phyloP scores from a whole-genome alignment of 2,329 filamentous ascomycete genomes.

The Penicillium sp. region DNA sequence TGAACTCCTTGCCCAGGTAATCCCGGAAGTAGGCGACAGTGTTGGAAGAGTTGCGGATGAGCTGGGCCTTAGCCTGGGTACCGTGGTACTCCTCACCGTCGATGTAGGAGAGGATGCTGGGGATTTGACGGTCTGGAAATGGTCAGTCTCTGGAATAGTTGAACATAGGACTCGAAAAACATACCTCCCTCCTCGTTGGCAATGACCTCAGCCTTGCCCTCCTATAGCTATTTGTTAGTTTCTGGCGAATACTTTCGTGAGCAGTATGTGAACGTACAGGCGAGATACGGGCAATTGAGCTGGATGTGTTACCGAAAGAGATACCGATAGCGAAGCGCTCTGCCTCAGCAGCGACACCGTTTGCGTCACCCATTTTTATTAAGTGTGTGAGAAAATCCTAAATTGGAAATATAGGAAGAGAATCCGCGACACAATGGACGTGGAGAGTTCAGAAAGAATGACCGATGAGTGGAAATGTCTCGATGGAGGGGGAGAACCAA shows the following conservation, averaged over 20 bases:
- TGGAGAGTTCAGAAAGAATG: slow-evolving; percentile 14
- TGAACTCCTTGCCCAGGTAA: slow-evolving; percentile 92
- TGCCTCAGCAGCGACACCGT: slow-evolving; percentile 48
- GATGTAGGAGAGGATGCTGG: slow-evolving; percentile 89
- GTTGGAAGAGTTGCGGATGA: slow-evolving; percentile 89
- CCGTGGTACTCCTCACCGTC: slow-evolving; percentile 96
- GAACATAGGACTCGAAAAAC: slow-evolving; percentile 30
- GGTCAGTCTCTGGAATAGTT: slow-evolving; percentile 12
- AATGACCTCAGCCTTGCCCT: slow-evolving; percentile 96
- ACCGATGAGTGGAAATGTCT: slow-evolving; percentile 20
- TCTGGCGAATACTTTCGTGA: not conserved
- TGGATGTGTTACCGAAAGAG: slow-evolving; percentile 97
- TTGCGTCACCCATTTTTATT: slow-evolving; percentile 53
- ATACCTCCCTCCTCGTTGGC: slow-evolving; percentile 96
- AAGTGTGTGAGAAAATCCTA: slow-evolving; percentile 12
- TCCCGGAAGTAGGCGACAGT: slow-evolving; percentile 96
- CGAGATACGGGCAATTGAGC: slow-evolving; percentile 88
- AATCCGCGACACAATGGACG: slow-evolving; percentile 18
- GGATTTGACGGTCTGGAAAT: slow-evolving; percentile 84
- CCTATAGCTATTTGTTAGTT: slow-evolving; percentile 45
- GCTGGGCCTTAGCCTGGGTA: slow-evolving; percentile 89
- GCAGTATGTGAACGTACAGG: slow-evolving; percentile 43
- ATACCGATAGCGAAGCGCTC: slow-evolving; percentile 81
- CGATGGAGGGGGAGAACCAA: slow-evolving; percentile 21
- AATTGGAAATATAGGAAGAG: slow-evolving; percentile 9